Conservation (phyloP, 495 filamentous ascomycete genomes). For the Penicillium salamii region DNA sequence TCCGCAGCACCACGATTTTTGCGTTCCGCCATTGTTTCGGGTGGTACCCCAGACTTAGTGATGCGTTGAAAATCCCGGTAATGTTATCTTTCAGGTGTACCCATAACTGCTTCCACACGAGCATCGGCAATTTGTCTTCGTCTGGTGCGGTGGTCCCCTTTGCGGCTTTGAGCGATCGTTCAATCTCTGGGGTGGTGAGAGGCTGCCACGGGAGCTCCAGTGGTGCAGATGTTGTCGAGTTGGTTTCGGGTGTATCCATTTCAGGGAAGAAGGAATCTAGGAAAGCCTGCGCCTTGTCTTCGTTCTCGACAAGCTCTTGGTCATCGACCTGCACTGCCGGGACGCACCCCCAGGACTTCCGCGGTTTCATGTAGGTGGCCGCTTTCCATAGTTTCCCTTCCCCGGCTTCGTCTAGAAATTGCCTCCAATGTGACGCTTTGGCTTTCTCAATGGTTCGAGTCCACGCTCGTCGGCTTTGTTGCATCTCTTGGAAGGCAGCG, state of each 20-base stretch:
- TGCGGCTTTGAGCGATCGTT: slow-evolving; percentile 2
- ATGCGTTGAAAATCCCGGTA: slow-evolving; percentile 15
- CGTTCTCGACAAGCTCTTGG: slow-evolving; percentile 2
- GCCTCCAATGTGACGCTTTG: slow-evolving; percentile 15
- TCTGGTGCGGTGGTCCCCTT: slow-evolving; percentile 16
- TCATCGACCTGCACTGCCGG: neutral
- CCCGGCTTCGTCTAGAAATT: slow-evolving; percentile 19
- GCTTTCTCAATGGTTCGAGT: slow-evolving; percentile 19
- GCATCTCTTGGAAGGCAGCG: neutral
- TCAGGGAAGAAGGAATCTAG: slow-evolving; percentile 10
- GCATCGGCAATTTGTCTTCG: slow-evolving; percentile 13
- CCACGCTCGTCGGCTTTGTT: slow-evolving; percentile 1
- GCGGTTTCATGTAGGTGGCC: slow-evolving; percentile 10
- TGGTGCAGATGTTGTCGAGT: neutral
- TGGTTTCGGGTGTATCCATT: neutral
- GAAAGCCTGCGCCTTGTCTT: slow-evolving; percentile 7
- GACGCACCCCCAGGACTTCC: slow-evolving; percentile 4
- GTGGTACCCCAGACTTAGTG: slow-evolving; percentile 15
- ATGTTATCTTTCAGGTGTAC: slow-evolving; percentile 7
- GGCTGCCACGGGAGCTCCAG: neutral
- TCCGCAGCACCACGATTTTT: slow-evolving; percentile 17
- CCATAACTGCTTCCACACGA: slow-evolving; percentile 19
- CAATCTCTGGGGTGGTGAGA: neutral
- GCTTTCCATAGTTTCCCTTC: slow-evolving; percentile 22
- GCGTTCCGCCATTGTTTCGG: slow-evolving; percentile 11